These are phyloP conservation scores for Phytophthora brassicae DNA, from an alignment of 352 stramenopile genomes.

Conservation along the genomic window DNA sequence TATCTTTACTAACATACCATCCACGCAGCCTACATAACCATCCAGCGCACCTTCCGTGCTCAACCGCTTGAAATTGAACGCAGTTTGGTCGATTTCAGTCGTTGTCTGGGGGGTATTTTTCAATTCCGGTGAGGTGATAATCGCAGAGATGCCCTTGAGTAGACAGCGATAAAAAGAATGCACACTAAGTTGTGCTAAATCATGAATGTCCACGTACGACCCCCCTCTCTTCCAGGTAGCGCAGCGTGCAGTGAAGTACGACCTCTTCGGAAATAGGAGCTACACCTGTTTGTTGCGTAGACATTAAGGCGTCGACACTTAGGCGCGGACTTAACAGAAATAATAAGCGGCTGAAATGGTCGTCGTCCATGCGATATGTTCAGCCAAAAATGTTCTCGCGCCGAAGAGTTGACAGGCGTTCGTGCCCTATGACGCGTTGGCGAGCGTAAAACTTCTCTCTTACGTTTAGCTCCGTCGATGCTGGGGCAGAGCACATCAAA, in stretches of 20 bases:
- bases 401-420: neutral
- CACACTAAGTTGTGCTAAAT: constrained; percentile 4
- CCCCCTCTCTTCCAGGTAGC: constrained; percentile 1
- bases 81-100: neutral
- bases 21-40: constrained; percentile 7
- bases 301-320: neutral
- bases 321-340: neutral
- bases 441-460: neutral
- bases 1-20: constrained; percentile 4
- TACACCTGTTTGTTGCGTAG: neutral
- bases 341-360: neutral
- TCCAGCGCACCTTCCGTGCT: constrained; percentile 4
- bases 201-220: constrained; percentile 4
- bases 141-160: constrained; percentile 4
- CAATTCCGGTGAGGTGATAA: neutral
- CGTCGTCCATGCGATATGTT: neutral
- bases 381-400: neutral
- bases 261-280: constrained; percentile 4
- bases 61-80: neutral
- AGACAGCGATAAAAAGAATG: constrained; percentile 9
- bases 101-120: neutral
- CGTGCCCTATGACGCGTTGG: neutral
- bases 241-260: neutral
- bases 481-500: neutral
- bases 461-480: neutral